A percentile compares a stretch with the other conserved stretches of the same genome.
Evolutionary conservation across 495 filamentous ascomycete species (phyloP).

Genomic region (Hypoxylon rickii): DNA sequence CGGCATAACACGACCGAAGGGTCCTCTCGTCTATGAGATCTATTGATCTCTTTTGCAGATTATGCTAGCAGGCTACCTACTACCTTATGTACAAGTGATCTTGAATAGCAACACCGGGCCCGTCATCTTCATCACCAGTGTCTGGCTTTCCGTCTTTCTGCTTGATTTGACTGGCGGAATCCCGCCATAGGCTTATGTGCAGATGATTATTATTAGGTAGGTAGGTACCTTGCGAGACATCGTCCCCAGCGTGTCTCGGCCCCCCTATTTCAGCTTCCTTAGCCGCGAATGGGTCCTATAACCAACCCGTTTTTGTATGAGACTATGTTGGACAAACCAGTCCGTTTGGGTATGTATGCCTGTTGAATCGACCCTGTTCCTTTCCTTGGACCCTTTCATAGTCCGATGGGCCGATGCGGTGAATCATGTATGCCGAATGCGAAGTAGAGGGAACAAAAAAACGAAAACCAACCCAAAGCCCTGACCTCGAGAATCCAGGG

Average conservation of each 20-base stretch:
- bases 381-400: constrained; percentile 2
- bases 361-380: constrained; percentile 4
- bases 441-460: constrained; percentile 18
- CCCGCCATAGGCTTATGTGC: background rate
- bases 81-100: constrained; percentile 27
- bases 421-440: constrained; percentile 28
- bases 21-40: no score
- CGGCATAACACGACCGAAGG: constrained; percentile 16
- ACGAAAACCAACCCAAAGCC: constrained; percentile 3
- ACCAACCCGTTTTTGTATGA: constrained; percentile 14
- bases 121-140: background rate
- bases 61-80: constrained; percentile 22
- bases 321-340: constrained; percentile 19
- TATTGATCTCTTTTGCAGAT: constrained; percentile 11
- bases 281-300: no score
- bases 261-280: background rate
- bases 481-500: constrained; percentile 20
- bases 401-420: constrained; percentile 1
- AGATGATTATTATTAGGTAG: constrained; percentile 29
- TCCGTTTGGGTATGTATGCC: constrained; percentile 14
- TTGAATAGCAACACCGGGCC: constrained; percentile 19
- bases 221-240: constrained; percentile 20
- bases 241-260: constrained; percentile 5
- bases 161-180: constrained; percentile 6
- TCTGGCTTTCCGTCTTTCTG: constrained; percentile 1